A percentile compares a stretch with the other conserved stretches of the same genome.
These are phyloP conservation scores for Phytophthora palmivora DNA, from an alignment of 352 stramenopile species.

Conservation along the genomic window DNA sequence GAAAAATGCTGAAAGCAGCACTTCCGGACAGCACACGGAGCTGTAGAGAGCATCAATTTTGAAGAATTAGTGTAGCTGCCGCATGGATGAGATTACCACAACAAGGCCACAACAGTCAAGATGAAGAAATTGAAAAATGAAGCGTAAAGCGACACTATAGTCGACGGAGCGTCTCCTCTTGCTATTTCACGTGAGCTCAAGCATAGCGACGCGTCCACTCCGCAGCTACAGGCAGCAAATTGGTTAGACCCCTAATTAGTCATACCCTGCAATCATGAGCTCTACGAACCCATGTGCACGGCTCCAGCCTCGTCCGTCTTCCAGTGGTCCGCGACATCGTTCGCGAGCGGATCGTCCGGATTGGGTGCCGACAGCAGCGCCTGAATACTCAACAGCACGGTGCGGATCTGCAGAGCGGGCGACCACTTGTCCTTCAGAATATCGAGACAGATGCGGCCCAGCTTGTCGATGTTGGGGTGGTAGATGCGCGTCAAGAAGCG, in stretches of 20 bases:
- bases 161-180: slow-evolving; percentile 15
- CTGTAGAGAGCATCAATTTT: neutral
- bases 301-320: slow-evolving; percentile 95
- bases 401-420: slow-evolving; percentile 98
- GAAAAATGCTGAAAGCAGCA: neutral
- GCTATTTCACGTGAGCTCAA: slow-evolving; percentile 40
- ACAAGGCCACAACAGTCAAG: neutral
- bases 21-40: slow-evolving; percentile 4
- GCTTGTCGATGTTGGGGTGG: slow-evolving; percentile 98
- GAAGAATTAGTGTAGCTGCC: no score
- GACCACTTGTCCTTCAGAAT: slow-evolving; percentile 99
- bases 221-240: slow-evolving; percentile 43
- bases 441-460: slow-evolving; percentile 98
- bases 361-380: slow-evolving; percentile 96
- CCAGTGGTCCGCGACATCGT: slow-evolving; percentile 98
- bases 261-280: neutral
- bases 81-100: no score
- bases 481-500: slow-evolving; percentile 99
- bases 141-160: slow-evolving; percentile 36
- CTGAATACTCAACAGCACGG: slow-evolving; percentile 97
- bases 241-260: neutral
- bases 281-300: slow-evolving; percentile 75
- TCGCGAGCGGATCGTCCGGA: slow-evolving; percentile 97
- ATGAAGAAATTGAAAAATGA: slow-evolving; percentile 35
- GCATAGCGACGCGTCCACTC: slow-evolving; percentile 79